A percentile compares a stretch with the other conserved stretches of the same genome.
Conservation (phyloP, 441 rosid genomes). For the Croton setiger region DNA sequence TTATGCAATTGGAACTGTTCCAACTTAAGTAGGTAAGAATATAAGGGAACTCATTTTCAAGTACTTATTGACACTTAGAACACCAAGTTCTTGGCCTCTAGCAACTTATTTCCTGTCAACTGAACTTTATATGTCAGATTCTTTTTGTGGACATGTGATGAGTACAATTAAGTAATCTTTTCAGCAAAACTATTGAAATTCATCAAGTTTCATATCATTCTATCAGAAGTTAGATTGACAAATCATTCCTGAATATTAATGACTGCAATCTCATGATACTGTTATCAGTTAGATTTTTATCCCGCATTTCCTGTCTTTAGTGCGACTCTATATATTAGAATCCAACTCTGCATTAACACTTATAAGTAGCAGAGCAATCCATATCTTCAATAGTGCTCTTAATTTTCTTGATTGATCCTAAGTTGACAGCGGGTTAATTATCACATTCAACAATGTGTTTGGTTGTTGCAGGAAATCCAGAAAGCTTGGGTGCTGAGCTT, state of each 20-base stretch:
- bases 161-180: no score
- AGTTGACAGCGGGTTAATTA: slow-evolving; percentile 12
- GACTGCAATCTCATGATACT: not conserved
- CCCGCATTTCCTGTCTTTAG: not conserved
- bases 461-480: slow-evolving; percentile 69
- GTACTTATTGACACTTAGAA: no score
- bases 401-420: slow-evolving; percentile 4
- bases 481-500: slow-evolving; percentile 86
- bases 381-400: not conserved
- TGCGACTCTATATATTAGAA: not conserved
- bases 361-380: no score
- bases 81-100: not conserved
- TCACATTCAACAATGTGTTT: slow-evolving; percentile 18
- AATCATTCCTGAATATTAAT: not conserved
- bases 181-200: no score
- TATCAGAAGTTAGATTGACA: not conserved
- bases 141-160: not conserved
- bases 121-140: not conserved
- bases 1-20: not conserved
- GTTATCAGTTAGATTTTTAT: not conserved
- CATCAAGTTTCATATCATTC: not conserved
- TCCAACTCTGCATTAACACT: no score
- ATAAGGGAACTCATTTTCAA: not conserved
- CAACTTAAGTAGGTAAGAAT: no score
- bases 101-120: slow-evolving; percentile 5